Evolutionary conservation across 306 rosid species (phyloP).

Genomic region (Vicia sativa): DNA sequence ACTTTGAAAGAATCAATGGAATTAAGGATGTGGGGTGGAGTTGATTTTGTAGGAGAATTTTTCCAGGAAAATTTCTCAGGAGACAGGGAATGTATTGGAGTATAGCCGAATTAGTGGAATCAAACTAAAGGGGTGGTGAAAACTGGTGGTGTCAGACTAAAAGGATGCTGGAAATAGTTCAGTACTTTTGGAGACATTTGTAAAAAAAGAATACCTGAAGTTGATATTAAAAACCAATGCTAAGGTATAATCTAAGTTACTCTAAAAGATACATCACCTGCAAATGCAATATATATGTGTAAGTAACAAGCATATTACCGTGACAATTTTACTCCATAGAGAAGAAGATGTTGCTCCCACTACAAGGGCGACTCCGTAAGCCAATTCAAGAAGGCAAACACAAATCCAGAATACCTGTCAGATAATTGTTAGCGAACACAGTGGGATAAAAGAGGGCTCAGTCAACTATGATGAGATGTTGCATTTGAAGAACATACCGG

Average conservation of each 20-base stretch:
- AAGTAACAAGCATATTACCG: constrained; percentile 55
- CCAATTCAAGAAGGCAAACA: constrained; percentile 81
- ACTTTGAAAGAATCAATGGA: neutral
- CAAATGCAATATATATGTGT: constrained; percentile 4
- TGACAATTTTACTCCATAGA: constrained; percentile 73
- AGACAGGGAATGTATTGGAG: neutral
- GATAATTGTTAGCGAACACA: constrained; percentile 36
- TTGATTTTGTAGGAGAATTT: neutral
- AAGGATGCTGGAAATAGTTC: too few relatives aligned
- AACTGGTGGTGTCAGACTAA: too few relatives aligned
- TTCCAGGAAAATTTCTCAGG: neutral
- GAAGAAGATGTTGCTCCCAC: constrained; percentile 76
- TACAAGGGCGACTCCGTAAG: constrained; percentile 72
- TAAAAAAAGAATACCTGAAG: too few relatives aligned
- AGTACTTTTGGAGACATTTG: too few relatives aligned
- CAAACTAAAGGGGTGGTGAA: neutral
- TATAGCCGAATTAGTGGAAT: neutral
- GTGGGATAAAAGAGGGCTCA: constrained; percentile 11
- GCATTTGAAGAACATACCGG: constrained; percentile 54
- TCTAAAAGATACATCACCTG: constrained; percentile 2
- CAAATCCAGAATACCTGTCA: constrained; percentile 93
- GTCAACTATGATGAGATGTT: constrained; percentile 27
- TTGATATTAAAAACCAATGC: neutral
- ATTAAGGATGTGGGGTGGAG: neutral
- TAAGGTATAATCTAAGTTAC: constrained; percentile 2